A percentile compares a stretch with the other conserved stretches of the same genome.
Evolutionary conservation across 352 stramenopile species (phyloP).

Genomic region (Peronospora belbahrii): DNA sequence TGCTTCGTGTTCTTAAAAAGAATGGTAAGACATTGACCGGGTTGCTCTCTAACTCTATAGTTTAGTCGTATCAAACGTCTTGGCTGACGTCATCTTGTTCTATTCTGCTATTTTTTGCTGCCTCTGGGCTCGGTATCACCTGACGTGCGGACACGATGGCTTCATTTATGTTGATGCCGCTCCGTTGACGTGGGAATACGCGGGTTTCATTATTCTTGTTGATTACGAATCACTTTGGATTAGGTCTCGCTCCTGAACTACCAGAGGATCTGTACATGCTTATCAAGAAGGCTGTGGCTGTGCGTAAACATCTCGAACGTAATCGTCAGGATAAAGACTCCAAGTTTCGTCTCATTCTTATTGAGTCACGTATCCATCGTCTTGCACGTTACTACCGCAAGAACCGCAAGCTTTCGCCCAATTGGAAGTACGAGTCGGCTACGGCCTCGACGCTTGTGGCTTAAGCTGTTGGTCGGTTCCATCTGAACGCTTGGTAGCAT

Average conservation of each 20-base stretch:
- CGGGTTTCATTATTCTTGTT: slow-evolving; percentile 50
- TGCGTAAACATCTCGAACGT: slow-evolving; percentile 99
- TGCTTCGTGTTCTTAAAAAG: slow-evolving; percentile 99
- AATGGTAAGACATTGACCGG: slow-evolving; percentile 91
- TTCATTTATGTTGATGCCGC: slow-evolving; percentile 27
- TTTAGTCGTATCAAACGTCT: no score
- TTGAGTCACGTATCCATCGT: slow-evolving; percentile 99
- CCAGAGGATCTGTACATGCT: slow-evolving; percentile 99
- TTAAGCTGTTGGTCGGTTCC: slow-evolving; percentile 67
- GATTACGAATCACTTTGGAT: not conserved
- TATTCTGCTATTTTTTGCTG: not conserved
- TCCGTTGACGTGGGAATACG: slow-evolving; percentile 82
- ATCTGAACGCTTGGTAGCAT: slow-evolving; percentile 19
- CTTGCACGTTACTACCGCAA: slow-evolving; percentile 98
- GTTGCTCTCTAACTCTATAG: not conserved
- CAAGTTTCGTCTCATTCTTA: slow-evolving; percentile 99
- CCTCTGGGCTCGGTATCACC: slow-evolving; percentile 75
- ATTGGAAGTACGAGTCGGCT: slow-evolving; percentile 99
- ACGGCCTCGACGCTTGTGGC: slow-evolving; percentile 98
- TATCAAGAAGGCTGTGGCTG: slow-evolving; percentile 99
- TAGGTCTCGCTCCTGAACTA: slow-evolving; percentile 96
- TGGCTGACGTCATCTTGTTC: not conserved
- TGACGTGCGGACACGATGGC: slow-evolving; percentile 66
- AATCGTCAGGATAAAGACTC: slow-evolving; percentile 99
- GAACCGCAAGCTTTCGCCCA: slow-evolving; percentile 97